Evolutionary conservation across 2,329 filamentous ascomycete genomes (phyloP).

Genomic region (Lasiodiplodia citricola): DNA sequence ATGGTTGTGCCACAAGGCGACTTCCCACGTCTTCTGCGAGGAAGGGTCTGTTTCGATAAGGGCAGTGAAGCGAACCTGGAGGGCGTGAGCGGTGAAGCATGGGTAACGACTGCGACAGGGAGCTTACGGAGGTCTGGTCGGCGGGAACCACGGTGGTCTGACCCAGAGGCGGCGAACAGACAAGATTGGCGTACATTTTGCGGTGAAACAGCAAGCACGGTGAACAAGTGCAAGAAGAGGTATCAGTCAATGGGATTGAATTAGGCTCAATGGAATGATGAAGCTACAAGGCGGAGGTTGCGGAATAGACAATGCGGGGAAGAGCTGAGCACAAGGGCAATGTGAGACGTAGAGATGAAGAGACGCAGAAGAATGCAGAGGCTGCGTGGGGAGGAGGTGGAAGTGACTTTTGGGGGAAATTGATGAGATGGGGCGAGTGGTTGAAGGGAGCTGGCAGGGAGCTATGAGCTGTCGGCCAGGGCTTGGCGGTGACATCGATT

Average conservation of each 20-base stretch:
- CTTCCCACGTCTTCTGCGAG: conserved; percentile 68
- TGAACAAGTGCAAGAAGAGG: background rate
- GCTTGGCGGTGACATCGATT: background rate
- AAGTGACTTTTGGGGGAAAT: background rate
- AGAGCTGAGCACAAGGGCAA: background rate
- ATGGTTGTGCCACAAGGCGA: conserved; percentile 76
- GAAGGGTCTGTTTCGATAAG: conserved; percentile 69
- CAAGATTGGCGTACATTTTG: conserved; percentile 59
- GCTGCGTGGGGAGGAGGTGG: background rate
- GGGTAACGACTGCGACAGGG: background rate
- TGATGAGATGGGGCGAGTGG: background rate
- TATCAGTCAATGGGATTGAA: conserved; percentile 13
- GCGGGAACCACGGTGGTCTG: conserved; percentile 69
- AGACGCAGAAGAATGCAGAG: background rate
- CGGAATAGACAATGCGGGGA: conserved; percentile 14
- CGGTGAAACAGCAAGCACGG: background rate
- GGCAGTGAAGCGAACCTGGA: conserved; percentile 66
- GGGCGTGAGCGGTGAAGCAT: conserved; percentile 27
- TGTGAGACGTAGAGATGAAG: background rate
- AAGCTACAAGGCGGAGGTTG: background rate
- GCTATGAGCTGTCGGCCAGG: background rate
- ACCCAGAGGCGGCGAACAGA: conserved; percentile 73
- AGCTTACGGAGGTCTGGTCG: conserved; percentile 45
- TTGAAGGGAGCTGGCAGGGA: background rate
- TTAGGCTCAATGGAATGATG: conserved; percentile 14